Evolutionary conservation across 169 alveolate genomes (phyloP), one percentile per base, ranked within the genome.

Genomic region (Plasmodium falciparum): DNA sequence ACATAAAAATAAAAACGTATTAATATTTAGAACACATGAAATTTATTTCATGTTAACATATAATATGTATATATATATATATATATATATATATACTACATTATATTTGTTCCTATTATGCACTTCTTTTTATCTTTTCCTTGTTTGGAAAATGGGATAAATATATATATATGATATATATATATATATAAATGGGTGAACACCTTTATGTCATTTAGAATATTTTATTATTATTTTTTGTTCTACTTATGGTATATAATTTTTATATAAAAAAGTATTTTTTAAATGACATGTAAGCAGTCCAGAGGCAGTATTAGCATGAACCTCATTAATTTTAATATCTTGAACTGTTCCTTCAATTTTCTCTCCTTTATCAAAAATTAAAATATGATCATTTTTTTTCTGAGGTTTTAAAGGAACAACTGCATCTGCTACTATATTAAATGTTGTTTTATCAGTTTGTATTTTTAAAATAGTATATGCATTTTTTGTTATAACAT

Each of bases 361-460:
- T 26, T 45, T n/a, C 52, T 83, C 59, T n/a, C 69, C 85, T 13
- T 47, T 50, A 70, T 83, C 91, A 17, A 83, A n/a, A 33, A 83
- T 66, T 13, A 83, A 45, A 43, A 83, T 85, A 43, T 83, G 45
- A n/a, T 83, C 91, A 33, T 58, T 58, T 70, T 24, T 45, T 39
- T 50, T 83, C 47, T 33, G 59, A 15, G 91, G 91, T 24, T 83
- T 83, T 47, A 83, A 29, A 39, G 91, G 91, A 52, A 83, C 67
- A 17, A 71, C 85, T 17, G 91, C 91, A 15, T 71, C 85, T 9
- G 73, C 59, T 45, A 83, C 91, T 12, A 83, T 83, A 45, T 63
- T 83, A 83, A 83, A 83, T 20, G 83, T 59, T 43, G 86, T 70
- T 83, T 83, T 83, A 8, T 83, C 91, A 33, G 91, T 83, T 59